Evolutionary conservation across 345 rosid species (phyloP).

Genomic region (Arabis alpina): DNA sequence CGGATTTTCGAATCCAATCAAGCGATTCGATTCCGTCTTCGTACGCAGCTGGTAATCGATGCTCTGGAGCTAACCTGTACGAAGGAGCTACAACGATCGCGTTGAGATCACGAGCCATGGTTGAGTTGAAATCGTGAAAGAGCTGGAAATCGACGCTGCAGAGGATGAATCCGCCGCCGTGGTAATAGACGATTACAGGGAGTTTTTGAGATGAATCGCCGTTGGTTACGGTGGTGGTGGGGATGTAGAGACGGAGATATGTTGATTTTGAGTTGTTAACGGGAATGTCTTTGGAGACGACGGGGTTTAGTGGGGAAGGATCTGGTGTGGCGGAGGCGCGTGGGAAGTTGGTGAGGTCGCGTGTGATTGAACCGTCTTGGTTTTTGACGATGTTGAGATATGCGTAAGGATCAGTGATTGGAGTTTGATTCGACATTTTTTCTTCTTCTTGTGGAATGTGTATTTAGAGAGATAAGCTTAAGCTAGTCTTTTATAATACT

Average conservation of each 20-base stretch:
- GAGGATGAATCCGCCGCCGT: slow-evolving; percentile 68
- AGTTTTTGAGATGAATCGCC: slow-evolving; percentile 37
- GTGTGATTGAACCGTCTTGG: slow-evolving; percentile 47
- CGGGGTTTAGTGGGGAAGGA: slow-evolving; percentile 25
- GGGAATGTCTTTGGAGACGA: slow-evolving; percentile 39
- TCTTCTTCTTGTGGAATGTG: not conserved
- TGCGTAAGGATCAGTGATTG: slow-evolving; percentile 45
- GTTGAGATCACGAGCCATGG: slow-evolving; percentile 41
- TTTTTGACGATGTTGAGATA: slow-evolving; percentile 39
- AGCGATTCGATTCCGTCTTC: slow-evolving; percentile 62
- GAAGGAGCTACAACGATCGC: slow-evolving; percentile 54
- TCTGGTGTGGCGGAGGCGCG: slow-evolving; percentile 37
- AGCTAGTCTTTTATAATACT: slow-evolving; percentile 12
- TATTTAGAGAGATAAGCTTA: not conserved
- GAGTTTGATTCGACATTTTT: slow-evolving; percentile 24
- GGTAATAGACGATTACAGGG: slow-evolving; percentile 63
- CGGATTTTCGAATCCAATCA: slow-evolving; percentile 44
- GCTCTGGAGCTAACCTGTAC: slow-evolving; percentile 70
- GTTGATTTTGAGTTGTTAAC: slow-evolving; percentile 32
- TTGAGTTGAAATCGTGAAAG: slow-evolving; percentile 47
- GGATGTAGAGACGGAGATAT: slow-evolving; percentile 39
- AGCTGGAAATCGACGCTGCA: slow-evolving; percentile 29
- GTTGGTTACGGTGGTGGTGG: not conserved
- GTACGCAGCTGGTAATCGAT: slow-evolving; percentile 69
- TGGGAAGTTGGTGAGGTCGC: slow-evolving; percentile 19